These are phyloP conservation scores for Coniella lustricola DNA, from an alignment of 2,329 filamentous ascomycete genomes.

Conservation along the genomic window DNA sequence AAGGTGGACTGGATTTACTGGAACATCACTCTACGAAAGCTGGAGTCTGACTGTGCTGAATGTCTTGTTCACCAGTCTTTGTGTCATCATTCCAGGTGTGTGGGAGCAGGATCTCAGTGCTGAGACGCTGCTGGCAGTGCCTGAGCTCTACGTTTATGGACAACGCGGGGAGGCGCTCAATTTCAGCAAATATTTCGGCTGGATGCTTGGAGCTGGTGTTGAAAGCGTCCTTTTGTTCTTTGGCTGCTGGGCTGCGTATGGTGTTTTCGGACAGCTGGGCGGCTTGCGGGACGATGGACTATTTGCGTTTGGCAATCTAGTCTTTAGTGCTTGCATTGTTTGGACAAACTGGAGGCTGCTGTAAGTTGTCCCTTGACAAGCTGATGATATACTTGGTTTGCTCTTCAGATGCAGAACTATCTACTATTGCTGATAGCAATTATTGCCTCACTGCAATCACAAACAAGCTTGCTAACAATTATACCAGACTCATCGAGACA, in stretches of 20 bases:
- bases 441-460: background rate
- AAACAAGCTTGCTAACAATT: constrained; percentile 18
- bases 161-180: constrained; percentile 70
- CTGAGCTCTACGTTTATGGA: constrained; percentile 81
- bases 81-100: constrained; percentile 82
- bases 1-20: constrained; percentile 77
- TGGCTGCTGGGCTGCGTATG: constrained; percentile 47
- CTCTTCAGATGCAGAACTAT: no score
- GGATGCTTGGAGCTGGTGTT: constrained; percentile 68
- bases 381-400: no score
- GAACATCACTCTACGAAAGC: constrained; percentile 82
- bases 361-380: constrained; percentile 34
- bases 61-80: constrained; percentile 83
- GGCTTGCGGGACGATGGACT: constrained; percentile 58
- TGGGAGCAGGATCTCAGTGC: constrained; percentile 85
- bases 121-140: constrained; percentile 82
- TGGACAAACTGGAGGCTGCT: constrained; percentile 73
- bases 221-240: constrained; percentile 70
- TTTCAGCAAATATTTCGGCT: constrained; percentile 62
- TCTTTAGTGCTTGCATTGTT: constrained; percentile 63
- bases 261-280: constrained; percentile 32
- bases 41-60: constrained; percentile 90
- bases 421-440: background rate
- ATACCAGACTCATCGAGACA: constrained; percentile 60
- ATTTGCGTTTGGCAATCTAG: constrained; percentile 67